Evolutionary conservation across 2,329 filamentous ascomycete genomes (phyloP).

Genomic region (Gnomoniopsis smithogilvyi): DNA sequence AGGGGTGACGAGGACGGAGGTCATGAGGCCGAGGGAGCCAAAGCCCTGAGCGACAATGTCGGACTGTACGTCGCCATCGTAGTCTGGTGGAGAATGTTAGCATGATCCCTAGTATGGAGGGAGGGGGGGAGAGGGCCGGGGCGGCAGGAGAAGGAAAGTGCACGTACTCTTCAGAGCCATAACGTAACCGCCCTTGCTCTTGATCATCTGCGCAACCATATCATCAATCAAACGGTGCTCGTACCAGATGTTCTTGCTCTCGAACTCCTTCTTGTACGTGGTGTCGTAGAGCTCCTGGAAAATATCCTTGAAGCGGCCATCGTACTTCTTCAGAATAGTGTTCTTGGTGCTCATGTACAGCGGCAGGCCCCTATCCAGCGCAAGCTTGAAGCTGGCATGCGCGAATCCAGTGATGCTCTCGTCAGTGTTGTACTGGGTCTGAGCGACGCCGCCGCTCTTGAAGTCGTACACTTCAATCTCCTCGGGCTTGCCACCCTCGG

Average conservation of each 20-base stretch:
- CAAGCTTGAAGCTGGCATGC: conserved; percentile 95
- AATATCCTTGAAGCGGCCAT: conserved; percentile 98
- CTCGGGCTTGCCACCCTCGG: conserved; percentile 74
- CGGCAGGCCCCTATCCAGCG: conserved; percentile 81
- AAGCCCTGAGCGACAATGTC: conserved; percentile 98
- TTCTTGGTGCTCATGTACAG: conserved; percentile 99
- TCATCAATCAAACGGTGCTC: conserved; percentile 99
- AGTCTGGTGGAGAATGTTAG: conserved; percentile 61
- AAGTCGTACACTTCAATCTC: conserved; percentile 90
- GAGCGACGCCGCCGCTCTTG: conserved; percentile 78
- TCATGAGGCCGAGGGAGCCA: conserved; percentile 97
- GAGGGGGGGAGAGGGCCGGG: no score
- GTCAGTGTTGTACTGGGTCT: conserved; percentile 98
- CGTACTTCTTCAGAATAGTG: conserved; percentile 98
- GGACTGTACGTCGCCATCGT: conserved; percentile 98
- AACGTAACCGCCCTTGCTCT: conserved; percentile 92
- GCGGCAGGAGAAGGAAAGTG: background rate
- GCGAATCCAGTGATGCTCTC: conserved; percentile 95
- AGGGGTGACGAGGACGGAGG: conserved; percentile 92
- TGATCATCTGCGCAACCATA: conserved; percentile 99
- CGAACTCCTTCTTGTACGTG: conserved; percentile 83
- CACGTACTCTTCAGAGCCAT: conserved; percentile 95
- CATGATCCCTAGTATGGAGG: background rate
- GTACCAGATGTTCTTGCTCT: conserved; percentile 94
- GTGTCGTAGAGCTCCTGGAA: conserved; percentile 96